Evolutionary conservation across 345 rosid species (phyloP).

Genomic region (Salix arbutifolia): DNA sequence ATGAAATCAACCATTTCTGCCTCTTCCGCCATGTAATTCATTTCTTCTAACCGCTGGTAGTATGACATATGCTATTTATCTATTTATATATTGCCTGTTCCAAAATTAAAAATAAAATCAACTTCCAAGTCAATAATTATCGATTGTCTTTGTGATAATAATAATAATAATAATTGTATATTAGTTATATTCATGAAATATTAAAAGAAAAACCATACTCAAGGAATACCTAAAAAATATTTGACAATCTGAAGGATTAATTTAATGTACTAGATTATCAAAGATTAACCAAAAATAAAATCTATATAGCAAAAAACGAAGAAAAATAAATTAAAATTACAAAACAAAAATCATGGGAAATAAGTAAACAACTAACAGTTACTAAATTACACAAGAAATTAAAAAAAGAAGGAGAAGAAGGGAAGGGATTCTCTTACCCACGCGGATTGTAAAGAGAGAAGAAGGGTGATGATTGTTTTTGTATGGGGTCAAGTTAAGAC

Average conservation of each 20-base stretch:
- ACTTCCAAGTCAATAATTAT: neutral
- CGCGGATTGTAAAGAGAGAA: neutral
- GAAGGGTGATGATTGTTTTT: neutral
- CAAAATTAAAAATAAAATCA: neutral
- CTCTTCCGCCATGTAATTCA: slow-evolving; percentile 13
- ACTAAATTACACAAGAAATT: neutral
- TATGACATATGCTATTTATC: slow-evolving; percentile 1
- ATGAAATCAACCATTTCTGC: slow-evolving; percentile 6
- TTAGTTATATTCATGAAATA: neutral
- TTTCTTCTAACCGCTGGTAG: neutral
- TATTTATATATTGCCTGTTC: neutral
- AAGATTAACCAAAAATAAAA: neutral
- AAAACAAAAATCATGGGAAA: neutral
- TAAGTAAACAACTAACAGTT: neutral
- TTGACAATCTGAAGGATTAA: neutral
- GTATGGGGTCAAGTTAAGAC: neutral
- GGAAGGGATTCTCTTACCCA: neutral
- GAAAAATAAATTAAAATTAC: neutral
- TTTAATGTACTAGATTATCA: neutral
- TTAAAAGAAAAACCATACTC: neutral
- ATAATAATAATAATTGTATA: neutral
- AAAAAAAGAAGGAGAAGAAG: neutral
- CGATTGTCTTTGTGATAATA: neutral
- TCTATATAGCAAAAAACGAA: neutral
- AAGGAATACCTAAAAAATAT: neutral